Conservation (phyloP, 2,329 filamentous ascomycete genomes). For the Penicillium italicum region DNA sequence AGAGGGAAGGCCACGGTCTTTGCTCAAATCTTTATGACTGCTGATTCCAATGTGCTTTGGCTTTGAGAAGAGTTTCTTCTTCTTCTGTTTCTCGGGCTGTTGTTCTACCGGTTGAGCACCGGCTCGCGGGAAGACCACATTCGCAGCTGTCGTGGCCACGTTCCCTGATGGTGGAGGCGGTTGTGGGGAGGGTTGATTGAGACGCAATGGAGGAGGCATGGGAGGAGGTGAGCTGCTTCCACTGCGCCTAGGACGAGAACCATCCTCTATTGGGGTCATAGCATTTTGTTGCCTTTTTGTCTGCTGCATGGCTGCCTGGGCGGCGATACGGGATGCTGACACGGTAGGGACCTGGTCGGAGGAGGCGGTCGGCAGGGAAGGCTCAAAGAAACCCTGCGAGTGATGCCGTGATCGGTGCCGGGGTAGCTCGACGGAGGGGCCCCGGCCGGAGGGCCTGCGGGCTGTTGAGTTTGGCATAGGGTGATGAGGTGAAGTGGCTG, state of each 20-base stretch:
- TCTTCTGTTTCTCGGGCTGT: slow-evolving; percentile 58
- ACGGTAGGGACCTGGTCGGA: slow-evolving; percentile 47
- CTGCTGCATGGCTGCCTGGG: slow-evolving; percentile 62
- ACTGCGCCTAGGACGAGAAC: slow-evolving; percentile 25
- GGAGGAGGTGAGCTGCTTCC: slow-evolving; percentile 38
- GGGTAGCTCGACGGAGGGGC: slow-evolving; percentile 35
- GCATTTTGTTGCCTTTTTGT: slow-evolving; percentile 57
- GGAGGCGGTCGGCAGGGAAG: slow-evolving; percentile 56
- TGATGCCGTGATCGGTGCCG: slow-evolving; percentile 50
- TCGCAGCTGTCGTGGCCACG: slow-evolving; percentile 61
- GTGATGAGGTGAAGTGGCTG: slow-evolving; percentile 32
- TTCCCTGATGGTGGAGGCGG: slow-evolving; percentile 26
- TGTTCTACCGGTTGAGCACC: slow-evolving; percentile 38
- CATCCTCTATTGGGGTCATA: slow-evolving; percentile 37
- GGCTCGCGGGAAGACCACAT: slow-evolving; percentile 57
- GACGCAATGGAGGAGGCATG: slow-evolving; percentile 26
- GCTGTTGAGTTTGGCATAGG: slow-evolving; percentile 40
- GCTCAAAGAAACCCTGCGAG: slow-evolving; percentile 67
- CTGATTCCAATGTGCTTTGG: slow-evolving; percentile 62
- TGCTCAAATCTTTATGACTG: slow-evolving; percentile 53
- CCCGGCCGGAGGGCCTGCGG: slow-evolving; percentile 39
- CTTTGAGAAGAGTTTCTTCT: slow-evolving; percentile 67
- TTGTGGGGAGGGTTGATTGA: slow-evolving; percentile 21
- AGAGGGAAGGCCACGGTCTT: slow-evolving; percentile 54
- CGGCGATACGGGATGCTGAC: slow-evolving; percentile 61